Conservation (phyloP, 2,329 filamentous ascomycete species). For the Neofusicoccum ribis region DNA sequence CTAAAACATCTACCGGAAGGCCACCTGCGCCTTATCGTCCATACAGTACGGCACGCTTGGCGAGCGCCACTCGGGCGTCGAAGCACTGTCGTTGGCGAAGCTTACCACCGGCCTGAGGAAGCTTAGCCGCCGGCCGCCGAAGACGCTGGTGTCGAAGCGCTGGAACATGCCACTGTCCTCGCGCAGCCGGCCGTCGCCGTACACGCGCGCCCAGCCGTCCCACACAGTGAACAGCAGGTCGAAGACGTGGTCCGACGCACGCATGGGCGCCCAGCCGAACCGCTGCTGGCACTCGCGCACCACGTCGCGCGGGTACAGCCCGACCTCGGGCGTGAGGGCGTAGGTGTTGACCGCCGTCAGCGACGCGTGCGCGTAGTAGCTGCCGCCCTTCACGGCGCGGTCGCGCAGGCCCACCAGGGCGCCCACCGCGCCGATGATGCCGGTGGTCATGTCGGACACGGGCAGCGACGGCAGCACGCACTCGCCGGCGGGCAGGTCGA, state of each 20-base stretch:
- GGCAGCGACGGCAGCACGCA: conserved; percentile 30
- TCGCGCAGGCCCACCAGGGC: conserved; percentile 30
- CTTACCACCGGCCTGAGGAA: conserved; percentile 29
- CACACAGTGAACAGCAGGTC: conserved; percentile 31
- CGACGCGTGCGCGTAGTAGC: conserved; percentile 25
- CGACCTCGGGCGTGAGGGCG: conserved; percentile 35
- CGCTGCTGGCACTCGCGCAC: conserved; percentile 30
- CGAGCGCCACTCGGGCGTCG: conserved; percentile 20
- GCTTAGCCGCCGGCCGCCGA: conserved; percentile 27
- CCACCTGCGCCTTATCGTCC: conserved; percentile 3
- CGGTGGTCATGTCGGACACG: conserved; percentile 33
- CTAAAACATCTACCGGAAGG: background rate
- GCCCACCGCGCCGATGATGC: conserved; percentile 28
- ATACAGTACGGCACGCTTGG: conserved; percentile 24
- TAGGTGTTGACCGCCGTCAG: conserved; percentile 35
- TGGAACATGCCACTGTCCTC: conserved; percentile 25
- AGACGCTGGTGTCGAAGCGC: conserved; percentile 26
- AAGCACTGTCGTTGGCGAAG: conserved; percentile 22
- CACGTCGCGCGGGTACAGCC: conserved; percentile 31
- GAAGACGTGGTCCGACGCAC: conserved; percentile 31
- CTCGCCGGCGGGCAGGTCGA: conserved; percentile 30
- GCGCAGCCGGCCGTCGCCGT: conserved; percentile 23
- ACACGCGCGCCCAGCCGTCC: conserved; percentile 30
- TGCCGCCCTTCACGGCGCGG: conserved; percentile 27
- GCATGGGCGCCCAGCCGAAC: conserved; percentile 30